Percentiles rank a stretch among this genome's conserved stretches.
Evolutionary conservation across 1,139 yeast species (phyloP).

Genomic region (Wickerhamomyces sp.): DNA sequence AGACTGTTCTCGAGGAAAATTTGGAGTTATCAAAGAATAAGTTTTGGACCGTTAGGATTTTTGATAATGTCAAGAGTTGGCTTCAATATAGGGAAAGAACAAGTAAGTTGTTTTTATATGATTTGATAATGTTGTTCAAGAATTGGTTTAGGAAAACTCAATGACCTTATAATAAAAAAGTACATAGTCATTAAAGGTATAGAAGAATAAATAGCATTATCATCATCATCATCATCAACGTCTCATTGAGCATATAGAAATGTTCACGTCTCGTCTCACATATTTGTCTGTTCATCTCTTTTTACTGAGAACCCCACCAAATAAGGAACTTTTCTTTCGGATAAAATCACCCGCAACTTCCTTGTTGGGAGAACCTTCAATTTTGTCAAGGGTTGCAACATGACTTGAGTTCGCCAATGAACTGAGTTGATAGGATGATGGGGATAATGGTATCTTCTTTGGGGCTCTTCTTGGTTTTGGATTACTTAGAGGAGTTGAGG

Average conservation of each 20-base stretch:
- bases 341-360: neutral
- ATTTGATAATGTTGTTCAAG: conserved; percentile 33
- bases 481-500: conserved; percentile 9
- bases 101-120: conserved; percentile 53
- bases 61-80: conserved; percentile 42
- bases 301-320: neutral
- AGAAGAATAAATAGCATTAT: too few relatives aligned
- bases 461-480: conserved; percentile 2
- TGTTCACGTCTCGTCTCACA: too few relatives aligned
- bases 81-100: conserved; percentile 45
- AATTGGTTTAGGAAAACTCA: conserved; percentile 13
- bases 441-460: conserved; percentile 18
- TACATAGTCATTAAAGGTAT: neutral
- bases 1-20: conserved; percentile 67
- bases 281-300: neutral
- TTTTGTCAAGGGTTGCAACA: conserved; percentile 12
- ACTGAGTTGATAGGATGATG: conserved; percentile 20
- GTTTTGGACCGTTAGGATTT: conserved; percentile 38
- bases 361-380: conserved; percentile 21
- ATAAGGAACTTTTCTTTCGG: neutral
- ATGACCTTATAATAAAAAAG: neutral
- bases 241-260: too few relatives aligned
- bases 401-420: conserved; percentile 9
- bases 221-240: too few relatives aligned
- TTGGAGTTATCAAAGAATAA: conserved; percentile 27